phyloP scores from a whole-genome alignment of 2,329 filamentous ascomycete species.

The Apiospora marii region DNA sequence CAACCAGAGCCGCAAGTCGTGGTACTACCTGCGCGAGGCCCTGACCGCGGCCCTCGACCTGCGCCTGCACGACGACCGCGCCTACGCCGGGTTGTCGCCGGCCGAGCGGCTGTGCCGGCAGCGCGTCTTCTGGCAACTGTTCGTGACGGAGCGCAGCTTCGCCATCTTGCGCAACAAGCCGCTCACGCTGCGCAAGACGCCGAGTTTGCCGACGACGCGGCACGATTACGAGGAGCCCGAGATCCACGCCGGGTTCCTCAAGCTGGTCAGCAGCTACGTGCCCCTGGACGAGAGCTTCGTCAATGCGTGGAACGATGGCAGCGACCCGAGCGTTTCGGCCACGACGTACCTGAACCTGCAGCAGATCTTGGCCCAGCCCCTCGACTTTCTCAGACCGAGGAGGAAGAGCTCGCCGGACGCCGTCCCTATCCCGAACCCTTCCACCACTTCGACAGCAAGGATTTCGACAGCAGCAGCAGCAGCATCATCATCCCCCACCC shows the following conservation, averaged over 20 bases:
- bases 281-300: constrained; percentile 71
- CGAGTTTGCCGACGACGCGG: constrained; percentile 59
- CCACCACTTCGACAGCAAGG: background rate
- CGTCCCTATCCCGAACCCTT: background rate
- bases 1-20: constrained; percentile 67
- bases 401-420: constrained; percentile 29
- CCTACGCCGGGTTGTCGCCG: constrained; percentile 56
- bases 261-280: constrained; percentile 67
- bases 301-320: constrained; percentile 68
- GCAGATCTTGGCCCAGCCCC: constrained; percentile 43
- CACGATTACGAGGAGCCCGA: constrained; percentile 60
- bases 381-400: constrained; percentile 41
- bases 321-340: constrained; percentile 45
- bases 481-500: constrained; percentile 45
- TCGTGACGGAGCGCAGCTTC: constrained; percentile 68
- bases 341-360: constrained; percentile 47
- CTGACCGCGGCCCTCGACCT: constrained; percentile 66
- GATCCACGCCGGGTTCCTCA: constrained; percentile 65
- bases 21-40: constrained; percentile 68
- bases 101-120: constrained; percentile 62
- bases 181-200: constrained; percentile 67
- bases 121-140: constrained; percentile 68
- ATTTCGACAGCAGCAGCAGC: constrained; percentile 51
- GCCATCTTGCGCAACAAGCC: constrained; percentile 70
- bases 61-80: constrained; percentile 64